Conservation (phyloP, 163 green algal genomes). For the Chloromonas sp. region DNA sequence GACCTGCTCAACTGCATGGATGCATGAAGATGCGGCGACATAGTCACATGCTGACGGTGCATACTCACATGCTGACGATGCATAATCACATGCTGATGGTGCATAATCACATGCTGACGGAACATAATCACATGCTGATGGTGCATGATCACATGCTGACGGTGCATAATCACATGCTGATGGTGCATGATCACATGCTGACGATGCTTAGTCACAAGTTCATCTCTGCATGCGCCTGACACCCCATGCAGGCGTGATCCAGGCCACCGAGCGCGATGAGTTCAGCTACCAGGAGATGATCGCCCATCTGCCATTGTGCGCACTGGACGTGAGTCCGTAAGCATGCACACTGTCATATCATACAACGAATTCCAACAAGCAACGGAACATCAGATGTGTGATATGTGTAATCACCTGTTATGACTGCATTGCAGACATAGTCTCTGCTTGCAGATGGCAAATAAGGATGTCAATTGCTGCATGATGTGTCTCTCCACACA, state of each 20-base stretch:
- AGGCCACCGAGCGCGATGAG: conserved; percentile 94
- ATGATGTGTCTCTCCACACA: neutral
- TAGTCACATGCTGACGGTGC: too few relatives aligned
- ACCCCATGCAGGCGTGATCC: conserved; percentile 74
- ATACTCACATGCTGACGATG: too few relatives aligned
- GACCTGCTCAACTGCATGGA: too few relatives aligned
- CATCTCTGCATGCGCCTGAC: neutral
- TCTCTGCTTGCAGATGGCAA: neutral
- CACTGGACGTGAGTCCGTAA: conserved; percentile 49
- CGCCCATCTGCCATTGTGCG: conserved; percentile 86
- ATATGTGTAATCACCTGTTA: neutral
- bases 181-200: too few relatives aligned
- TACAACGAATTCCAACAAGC: neutral
- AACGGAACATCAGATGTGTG: neutral
- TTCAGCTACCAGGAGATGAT: conserved; percentile 99
- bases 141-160: too few relatives aligned
- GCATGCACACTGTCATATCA: neutral
- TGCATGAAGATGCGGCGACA: too few relatives aligned
- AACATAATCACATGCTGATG: too few relatives aligned
- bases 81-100: too few relatives aligned
- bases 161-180: too few relatives aligned
- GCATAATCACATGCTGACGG: too few relatives aligned
- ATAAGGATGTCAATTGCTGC: neutral
- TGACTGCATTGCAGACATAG: neutral
- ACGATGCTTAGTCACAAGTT: too few relatives aligned